Base-by-base conservation (phyloP, 2,329 filamentous ascomycete species). In the Phialocephala sp. region DNA sequence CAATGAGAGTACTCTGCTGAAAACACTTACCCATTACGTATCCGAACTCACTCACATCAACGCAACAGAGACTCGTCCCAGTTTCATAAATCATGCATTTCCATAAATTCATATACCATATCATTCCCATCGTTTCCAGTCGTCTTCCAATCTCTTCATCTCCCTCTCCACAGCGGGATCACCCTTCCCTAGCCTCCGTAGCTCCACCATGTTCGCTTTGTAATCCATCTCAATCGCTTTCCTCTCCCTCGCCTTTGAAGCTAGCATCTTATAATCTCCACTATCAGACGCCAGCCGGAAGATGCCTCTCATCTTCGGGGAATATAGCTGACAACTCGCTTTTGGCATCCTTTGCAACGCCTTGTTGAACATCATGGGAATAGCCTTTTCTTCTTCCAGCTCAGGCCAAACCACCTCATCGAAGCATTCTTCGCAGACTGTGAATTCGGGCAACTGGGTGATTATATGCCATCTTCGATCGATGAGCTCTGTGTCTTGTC, bases 341-440 rank as follows among this genome's bases (percentile, higher is more conserved):
- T 81, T 78, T 0, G 81, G 75, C 2, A 84, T 82, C 5, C 90
- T 77, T 14, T 83, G 82, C 68, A 87, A 85, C 27, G 87, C 82
- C 15, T 85, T 82, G 68, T 86, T 87, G 71, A 95, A 91, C 69
- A 89, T 86, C 20, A 84, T 80, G 11, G 90, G 88, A 27, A 94
- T 81, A 0, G 84, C 79, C 47, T 79, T 80, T 45, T 83, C 78
- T 3, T 83, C 80, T 36, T 83, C 80, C 1, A 89, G 79, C 59
- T 87, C 81, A 0, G 93, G 93, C 77, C 85, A 87, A n/a, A 97
- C 87, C 0, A 92, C 85, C 24, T 92, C 88, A 18, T 92, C 86
- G 76, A 91, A 97, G 77, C 94, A 98, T 77, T 94, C 92, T 69
- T 91, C 88, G 77, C 94, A 98, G 4, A 97, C 89, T 0, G 91